Conservation (phyloP, 208 protist species). For the Trypanosoma cruzi region DNA sequence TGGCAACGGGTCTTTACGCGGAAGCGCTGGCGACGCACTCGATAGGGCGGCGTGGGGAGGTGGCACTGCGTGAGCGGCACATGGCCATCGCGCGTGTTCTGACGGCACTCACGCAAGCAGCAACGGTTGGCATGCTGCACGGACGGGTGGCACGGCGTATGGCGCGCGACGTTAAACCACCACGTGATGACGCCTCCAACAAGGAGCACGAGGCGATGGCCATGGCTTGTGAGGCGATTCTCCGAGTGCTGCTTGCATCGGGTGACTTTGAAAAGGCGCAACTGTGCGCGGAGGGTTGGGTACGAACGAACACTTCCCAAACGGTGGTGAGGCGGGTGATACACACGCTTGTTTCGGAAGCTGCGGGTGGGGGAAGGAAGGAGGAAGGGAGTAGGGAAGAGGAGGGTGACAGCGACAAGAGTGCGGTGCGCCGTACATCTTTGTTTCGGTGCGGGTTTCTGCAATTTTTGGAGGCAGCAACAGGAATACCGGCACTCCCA, state of each 20-base stretch:
- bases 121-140: background rate
- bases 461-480: background rate
- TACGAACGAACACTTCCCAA: background rate
- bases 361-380: background rate
- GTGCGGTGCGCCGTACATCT: background rate
- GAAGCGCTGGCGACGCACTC: constrained; percentile 20
- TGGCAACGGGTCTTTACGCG: constrained; percentile 10
- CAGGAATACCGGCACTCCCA: background rate
- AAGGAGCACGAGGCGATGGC: constrained; percentile 6
- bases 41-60: constrained; percentile 1
- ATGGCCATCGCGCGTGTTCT: constrained; percentile 1
- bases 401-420: background rate
- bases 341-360: background rate
- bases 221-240: background rate
- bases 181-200: background rate
- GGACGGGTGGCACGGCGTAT: constrained; percentile 14
- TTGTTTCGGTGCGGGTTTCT: constrained; percentile 7
- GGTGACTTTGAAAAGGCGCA: background rate
- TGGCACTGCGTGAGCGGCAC: constrained; percentile 10
- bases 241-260: constrained; percentile 1
- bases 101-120: background rate
- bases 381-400: background rate
- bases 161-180: constrained; percentile 9
- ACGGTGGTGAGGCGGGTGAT: background rate
- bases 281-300: background rate